phyloP scores from a whole-genome alignment of 2,329 filamentous ascomycete genomes.

The Aureobasidium sp. region DNA sequence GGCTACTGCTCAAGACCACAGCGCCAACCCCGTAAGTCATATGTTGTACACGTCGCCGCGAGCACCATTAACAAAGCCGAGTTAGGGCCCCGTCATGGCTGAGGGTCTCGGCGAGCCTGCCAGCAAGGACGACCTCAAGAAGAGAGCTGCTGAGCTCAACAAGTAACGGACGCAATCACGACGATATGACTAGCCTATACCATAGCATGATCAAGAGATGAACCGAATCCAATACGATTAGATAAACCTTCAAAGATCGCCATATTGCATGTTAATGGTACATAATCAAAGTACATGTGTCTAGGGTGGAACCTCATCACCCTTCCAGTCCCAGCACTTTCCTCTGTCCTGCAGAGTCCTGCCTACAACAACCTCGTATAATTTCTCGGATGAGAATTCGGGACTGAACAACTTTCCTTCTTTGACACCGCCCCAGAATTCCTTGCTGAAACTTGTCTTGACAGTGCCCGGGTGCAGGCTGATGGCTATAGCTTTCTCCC shows the following conservation, averaged over 20 bases:
- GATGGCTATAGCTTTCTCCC: constrained; percentile 59
- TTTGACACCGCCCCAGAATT: constrained; percentile 62
- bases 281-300: background rate
- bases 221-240: background rate
- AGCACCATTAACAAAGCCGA: background rate
- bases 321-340: constrained; percentile 63
- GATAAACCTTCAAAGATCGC: background rate
- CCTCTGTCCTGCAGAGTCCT: constrained; percentile 50
- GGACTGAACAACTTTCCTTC: constrained; percentile 59
- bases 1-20: constrained; percentile 34
- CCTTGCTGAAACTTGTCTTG: constrained; percentile 63
- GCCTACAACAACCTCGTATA: constrained; percentile 53
- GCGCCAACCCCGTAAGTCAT: constrained; percentile 33
- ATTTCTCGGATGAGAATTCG: constrained; percentile 57
- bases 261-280: background rate
- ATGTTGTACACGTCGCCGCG: constrained; percentile 16
- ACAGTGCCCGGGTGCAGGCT: constrained; percentile 76
- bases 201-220: constrained; percentile 12
- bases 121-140: constrained; percentile 45
- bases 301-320: constrained; percentile 54
- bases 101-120: constrained; percentile 39
- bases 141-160: constrained; percentile 45
- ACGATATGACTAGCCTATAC: constrained; percentile 2
- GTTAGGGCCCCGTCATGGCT: constrained; percentile 39
- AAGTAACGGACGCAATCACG: constrained; percentile 28